Evolutionary conservation across 2,329 filamentous ascomycete genomes (phyloP), one percentile per base, ranked within the genome.

Genomic region (Ascochyta lentis): DNA sequence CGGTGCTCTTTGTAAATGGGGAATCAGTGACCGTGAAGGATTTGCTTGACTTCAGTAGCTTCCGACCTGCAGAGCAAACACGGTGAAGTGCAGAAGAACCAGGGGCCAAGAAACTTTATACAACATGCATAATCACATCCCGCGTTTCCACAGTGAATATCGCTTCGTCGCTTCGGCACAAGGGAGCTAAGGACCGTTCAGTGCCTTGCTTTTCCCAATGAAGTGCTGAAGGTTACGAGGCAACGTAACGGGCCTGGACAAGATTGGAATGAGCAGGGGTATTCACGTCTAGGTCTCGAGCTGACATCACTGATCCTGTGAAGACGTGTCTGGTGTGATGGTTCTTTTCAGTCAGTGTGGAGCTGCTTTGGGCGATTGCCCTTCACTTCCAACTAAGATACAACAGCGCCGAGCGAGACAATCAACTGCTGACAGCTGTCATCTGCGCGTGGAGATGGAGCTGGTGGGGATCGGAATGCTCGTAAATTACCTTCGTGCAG

Each of bases 371-470:
- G 23, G 41, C 19, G 24, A 19, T 26, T 29, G 8, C 15, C 6
- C 37, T 16, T 31, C 31, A 3, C 41, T 16, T 27, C 13, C n/a
- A 9, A 16, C 19, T 34, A 13, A 12, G 15, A 43, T 35, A 5
- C 8, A 31, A 43, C 38, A 37, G 19, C 23, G 16, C 48, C 16
- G 31, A 34, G 33, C 46, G 29, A 54, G 54, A 58, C 38, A 49
- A 31, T 48, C 40, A 26, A 38, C 48, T 37, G 54, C 39, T 58
- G 56, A 60, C 60, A 60, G 57, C 53, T 63, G 64, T 60, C 62
- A 65, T 52, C 58, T 60, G 56, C 60, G 60, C 62, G 58, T 51
- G 45, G 27, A 39, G 37, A 44, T 34, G 40, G 33, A 39, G 35
- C 15, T 12, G 38, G 16, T 37, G 31, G 24, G 24, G 34, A 7